Percentiles rank a stretch among this genome's conserved stretches.
Evolutionary conservation across 2,329 filamentous ascomycete species (phyloP).

Genomic region (Talaromyces amestolkiae): DNA sequence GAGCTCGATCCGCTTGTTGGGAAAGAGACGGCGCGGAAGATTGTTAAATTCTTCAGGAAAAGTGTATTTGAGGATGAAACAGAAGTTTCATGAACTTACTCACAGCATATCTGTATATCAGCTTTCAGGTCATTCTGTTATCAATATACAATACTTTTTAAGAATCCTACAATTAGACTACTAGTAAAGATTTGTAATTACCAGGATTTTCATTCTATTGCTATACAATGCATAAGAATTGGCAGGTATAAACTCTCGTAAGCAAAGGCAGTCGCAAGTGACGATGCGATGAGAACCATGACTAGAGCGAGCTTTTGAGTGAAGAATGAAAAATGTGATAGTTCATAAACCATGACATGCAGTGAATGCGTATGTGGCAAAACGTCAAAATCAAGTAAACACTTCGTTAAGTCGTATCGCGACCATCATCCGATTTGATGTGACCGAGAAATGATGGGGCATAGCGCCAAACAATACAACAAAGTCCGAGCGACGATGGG

Average conservation of each 20-base stretch:
- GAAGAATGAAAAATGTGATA: conserved; percentile 2
- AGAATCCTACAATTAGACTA: not conserved
- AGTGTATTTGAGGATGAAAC: conserved; percentile 53
- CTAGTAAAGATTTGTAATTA: too few species aligned
- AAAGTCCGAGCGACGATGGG: not conserved
- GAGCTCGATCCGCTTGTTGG: conserved; percentile 75
- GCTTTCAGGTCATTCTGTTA: not conserved
- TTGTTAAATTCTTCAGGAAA: conserved; percentile 75
- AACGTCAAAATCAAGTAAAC: conserved; percentile 10
- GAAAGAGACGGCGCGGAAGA: conserved; percentile 70
- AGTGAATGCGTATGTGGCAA: conserved; percentile 7
- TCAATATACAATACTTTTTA: not conserved
- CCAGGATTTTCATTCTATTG: conserved; percentile 10
- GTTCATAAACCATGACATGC: conserved; percentile 13
- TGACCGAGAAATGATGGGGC: conserved; percentile 9
- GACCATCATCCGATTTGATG: not conserved
- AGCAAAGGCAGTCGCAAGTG: conserved; percentile 3
- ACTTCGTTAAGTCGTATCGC: conserved; percentile 11
- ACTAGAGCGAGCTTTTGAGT: conserved; percentile 1
- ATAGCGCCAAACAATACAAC: conserved; percentile 9
- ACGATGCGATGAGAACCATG: not conserved
- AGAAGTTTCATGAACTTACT: not conserved
- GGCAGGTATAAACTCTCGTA: not conserved
- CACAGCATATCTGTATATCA: not conserved
- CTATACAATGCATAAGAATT: conserved; percentile 11